phyloP scores from a whole-genome alignment of 1,139 yeast species.

The Debaryomyces sp. region DNA sequence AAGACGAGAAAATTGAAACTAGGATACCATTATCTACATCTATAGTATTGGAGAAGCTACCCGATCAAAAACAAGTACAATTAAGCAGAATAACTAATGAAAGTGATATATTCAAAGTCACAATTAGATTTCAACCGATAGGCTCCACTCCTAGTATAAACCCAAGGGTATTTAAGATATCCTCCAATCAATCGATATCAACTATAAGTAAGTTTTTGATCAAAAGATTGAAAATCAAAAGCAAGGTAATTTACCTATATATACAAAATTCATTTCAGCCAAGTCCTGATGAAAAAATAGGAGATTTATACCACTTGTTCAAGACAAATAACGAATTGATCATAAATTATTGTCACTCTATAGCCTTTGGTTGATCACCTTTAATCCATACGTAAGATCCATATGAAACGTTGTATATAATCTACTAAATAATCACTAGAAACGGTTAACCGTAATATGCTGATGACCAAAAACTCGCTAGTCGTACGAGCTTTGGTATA shows the following conservation, averaged over 20 bases:
- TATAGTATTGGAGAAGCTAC: slow-evolving; percentile 22
- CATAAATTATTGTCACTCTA: slow-evolving; percentile 55
- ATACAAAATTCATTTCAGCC: slow-evolving; percentile 65
- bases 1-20: slow-evolving; percentile 13
- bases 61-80: slow-evolving; percentile 16
- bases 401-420: background rate
- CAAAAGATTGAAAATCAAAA: slow-evolving; percentile 37
- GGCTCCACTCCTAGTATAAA: slow-evolving; percentile 56
- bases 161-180: slow-evolving; percentile 54
- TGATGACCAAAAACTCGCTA: too few species aligned
- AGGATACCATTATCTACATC: slow-evolving; percentile 30
- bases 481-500: background rate
- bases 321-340: slow-evolving; percentile 53
- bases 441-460: too few species aligned
- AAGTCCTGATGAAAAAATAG: slow-evolving; percentile 57
- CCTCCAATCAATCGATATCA: slow-evolving; percentile 48
- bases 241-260: slow-evolving; percentile 37
- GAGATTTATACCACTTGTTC: slow-evolving; percentile 48
- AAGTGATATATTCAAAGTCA: slow-evolving; percentile 28
- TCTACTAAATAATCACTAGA: background rate
- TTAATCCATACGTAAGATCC: background rate
- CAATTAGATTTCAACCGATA: slow-evolving; percentile 57
- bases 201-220: slow-evolving; percentile 49
- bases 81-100: slow-evolving; percentile 9
- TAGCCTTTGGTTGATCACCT: slow-evolving; percentile 54